Percentiles rank a stretch among this genome's conserved stretches.
Evolutionary conservation across 2,329 filamentous ascomycete species (phyloP).

Genomic region (Ophiocordyceps australis): DNA sequence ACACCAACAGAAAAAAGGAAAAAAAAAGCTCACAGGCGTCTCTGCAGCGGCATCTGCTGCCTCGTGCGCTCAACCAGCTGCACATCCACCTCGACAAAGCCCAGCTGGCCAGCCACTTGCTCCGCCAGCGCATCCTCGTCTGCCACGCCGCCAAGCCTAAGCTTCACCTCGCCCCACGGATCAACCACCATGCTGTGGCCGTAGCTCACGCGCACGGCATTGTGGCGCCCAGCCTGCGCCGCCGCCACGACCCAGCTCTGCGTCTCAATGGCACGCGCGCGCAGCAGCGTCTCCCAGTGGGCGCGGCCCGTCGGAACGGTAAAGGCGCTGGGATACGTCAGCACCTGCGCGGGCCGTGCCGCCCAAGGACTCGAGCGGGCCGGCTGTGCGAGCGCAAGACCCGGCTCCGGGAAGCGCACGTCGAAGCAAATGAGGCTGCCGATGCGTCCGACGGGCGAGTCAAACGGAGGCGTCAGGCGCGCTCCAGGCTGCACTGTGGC

Average conservation of each 20-base stretch:
- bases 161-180: conserved; percentile 66
- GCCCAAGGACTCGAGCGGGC: conserved; percentile 11
- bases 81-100: conserved; percentile 35
- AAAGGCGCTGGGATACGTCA: conserved; percentile 83
- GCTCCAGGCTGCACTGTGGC: conserved; percentile 49
- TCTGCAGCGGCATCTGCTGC: conserved; percentile 30
- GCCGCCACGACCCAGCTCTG: conserved; percentile 77
- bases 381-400: conserved; percentile 40
- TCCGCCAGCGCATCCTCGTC: conserved; percentile 19
- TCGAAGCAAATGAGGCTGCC: conserved; percentile 84
- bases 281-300: conserved; percentile 70
- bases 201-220: conserved; percentile 63
- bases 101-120: conserved; percentile 25
- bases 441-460: conserved; percentile 55
- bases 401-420: conserved; percentile 64
- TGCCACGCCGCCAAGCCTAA: conserved; percentile 39
- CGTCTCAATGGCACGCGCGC: conserved; percentile 72
- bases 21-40: conserved; percentile 35
- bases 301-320: conserved; percentile 69
- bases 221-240: conserved; percentile 58
- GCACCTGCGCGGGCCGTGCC: conserved; percentile 41
- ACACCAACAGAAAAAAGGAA: too few relatives aligned
- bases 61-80: conserved; percentile 26
- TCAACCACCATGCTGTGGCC: conserved; percentile 73
- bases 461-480: conserved; percentile 48